Percentiles rank a stretch among this genome's conserved stretches.
Conservation (phyloP, 2,329 filamentous ascomycete genomes). For the Ophiostoma pallidulum region DNA sequence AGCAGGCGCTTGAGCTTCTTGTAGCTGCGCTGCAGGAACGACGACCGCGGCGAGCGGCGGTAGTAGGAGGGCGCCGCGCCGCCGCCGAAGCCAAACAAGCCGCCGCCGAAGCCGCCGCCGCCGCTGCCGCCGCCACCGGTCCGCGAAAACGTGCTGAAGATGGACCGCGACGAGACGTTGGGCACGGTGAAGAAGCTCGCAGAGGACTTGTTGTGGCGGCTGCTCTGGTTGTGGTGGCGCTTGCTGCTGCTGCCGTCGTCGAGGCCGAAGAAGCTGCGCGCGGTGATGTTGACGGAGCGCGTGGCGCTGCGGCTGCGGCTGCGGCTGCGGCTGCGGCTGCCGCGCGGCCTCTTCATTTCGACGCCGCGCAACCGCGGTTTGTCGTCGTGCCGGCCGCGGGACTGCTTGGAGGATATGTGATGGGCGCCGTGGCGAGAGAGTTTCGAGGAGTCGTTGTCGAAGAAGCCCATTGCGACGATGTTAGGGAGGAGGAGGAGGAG, state of each 20-base stretch:
- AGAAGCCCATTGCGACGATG: slow-evolving; percentile 28
- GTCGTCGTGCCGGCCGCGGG: slow-evolving; percentile 4
- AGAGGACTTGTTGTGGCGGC: slow-evolving; percentile 20
- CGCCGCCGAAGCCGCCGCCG: too few relatives aligned
- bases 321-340: neutral
- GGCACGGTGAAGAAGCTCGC: slow-evolving; percentile 39
- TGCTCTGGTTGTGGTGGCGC: slow-evolving; percentile 5
- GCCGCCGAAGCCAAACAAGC: too few relatives aligned
- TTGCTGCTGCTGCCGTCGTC: slow-evolving; percentile 8
- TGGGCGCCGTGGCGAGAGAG: slow-evolving; percentile 14
- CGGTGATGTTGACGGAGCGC: slow-evolving; percentile 7
- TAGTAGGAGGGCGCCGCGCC: slow-evolving; percentile 56
- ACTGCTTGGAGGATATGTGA: slow-evolving; percentile 19
- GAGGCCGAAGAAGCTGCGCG: slow-evolving; percentile 16
- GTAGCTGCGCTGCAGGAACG: slow-evolving; percentile 65
- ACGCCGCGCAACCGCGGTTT: neutral
- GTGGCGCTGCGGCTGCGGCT: slow-evolving; percentile 25
- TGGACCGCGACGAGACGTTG: slow-evolving; percentile 34
- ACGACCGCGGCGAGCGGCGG: slow-evolving; percentile 70
- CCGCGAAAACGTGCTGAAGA: slow-evolving; percentile 30
- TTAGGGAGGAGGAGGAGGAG: neutral
- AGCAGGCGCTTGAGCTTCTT: slow-evolving; percentile 70
- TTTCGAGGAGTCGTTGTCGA: slow-evolving; percentile 25
- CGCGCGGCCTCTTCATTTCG: slow-evolving; percentile 20
- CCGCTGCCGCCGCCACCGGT: slow-evolving; percentile 12